Evolutionary conservation across 148 eudicot species (phyloP).

Genomic region (Fagopyrum homotropicum): DNA sequence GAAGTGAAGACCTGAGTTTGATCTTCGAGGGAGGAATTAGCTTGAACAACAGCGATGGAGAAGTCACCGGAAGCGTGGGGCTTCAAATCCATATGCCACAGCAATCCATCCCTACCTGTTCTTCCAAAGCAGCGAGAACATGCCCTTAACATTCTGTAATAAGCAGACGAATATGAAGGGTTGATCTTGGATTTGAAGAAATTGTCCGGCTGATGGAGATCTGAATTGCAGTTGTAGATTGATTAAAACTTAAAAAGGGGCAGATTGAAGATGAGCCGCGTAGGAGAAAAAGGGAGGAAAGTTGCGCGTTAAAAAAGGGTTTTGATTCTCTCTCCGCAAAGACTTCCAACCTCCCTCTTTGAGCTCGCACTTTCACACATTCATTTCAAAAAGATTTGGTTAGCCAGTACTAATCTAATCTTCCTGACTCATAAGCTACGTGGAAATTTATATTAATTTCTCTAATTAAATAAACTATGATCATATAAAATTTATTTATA

Average conservation of each 20-base stretch:
- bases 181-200: neutral
- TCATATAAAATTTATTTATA: neutral
- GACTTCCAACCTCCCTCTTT: neutral
- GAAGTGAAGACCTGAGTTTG: slow-evolving; percentile 71
- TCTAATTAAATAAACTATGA: neutral
- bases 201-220: neutral
- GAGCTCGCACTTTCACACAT: slow-evolving; percentile 6
- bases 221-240: neutral
- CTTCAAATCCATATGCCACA: slow-evolving; percentile 78
- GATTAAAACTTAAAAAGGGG: neutral
- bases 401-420: slow-evolving; percentile 2
- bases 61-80: slow-evolving; percentile 85
- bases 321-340: slow-evolving; percentile 1
- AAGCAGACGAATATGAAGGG: neutral
- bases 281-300: neutral
- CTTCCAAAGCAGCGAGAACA: slow-evolving; percentile 10
- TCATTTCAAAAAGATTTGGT: neutral
- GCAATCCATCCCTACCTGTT: slow-evolving; percentile 18
- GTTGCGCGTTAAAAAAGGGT: slow-evolving; percentile 7
- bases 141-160: slow-evolving; percentile 7
- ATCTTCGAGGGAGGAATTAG: slow-evolving; percentile 77
- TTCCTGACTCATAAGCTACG: neutral
- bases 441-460: neutral
- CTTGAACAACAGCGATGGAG: slow-evolving; percentile 90
- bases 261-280: neutral